phyloP scores from a whole-genome alignment of 306 rosid species.

The Corylus avellana region DNA sequence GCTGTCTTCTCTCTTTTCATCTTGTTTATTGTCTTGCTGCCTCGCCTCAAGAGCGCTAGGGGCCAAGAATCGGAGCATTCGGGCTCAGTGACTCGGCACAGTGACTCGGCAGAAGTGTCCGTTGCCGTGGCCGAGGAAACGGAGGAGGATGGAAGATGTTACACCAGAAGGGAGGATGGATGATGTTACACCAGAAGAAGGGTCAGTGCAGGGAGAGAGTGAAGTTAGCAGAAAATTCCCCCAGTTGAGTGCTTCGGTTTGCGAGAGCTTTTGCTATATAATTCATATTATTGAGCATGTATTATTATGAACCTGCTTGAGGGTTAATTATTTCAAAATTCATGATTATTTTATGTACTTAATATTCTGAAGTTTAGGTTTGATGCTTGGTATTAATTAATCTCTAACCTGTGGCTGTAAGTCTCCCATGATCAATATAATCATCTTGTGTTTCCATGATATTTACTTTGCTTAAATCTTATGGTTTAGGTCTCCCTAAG shows the following conservation, averaged over 20 bases:
- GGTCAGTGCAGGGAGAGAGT: not conserved
- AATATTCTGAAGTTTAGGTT: not conserved
- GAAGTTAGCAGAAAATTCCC: conserved; percentile 6
- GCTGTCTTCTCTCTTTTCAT: conserved; percentile 42
- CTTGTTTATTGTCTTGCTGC: conserved; percentile 25
- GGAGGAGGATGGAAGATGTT: conserved; percentile 9
- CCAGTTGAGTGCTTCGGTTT: not conserved
- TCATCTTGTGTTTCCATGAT: not conserved
- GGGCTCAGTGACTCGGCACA: conserved; percentile 22
- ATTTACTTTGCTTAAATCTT: not conserved
- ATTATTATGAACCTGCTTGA: not conserved
- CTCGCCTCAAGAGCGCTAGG: conserved; percentile 27
- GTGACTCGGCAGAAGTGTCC: not conserved
- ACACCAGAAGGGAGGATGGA: not conserved
- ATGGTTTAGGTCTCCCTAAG: too few species aligned
- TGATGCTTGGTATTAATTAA: not conserved
- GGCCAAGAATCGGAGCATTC: conserved; percentile 16
- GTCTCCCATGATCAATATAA: not conserved
- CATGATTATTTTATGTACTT: not conserved
- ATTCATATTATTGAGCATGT: not conserved
- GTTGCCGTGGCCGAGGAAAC: conserved; percentile 4
- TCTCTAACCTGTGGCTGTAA: not conserved
- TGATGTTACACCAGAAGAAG: not conserved
- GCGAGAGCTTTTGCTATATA: not conserved
- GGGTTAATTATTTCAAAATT: not conserved